These are phyloP conservation scores for Chrysanthemum lavandulifolium DNA, from an alignment of 129 eudicot genomes.

Conservation along the genomic window DNA sequence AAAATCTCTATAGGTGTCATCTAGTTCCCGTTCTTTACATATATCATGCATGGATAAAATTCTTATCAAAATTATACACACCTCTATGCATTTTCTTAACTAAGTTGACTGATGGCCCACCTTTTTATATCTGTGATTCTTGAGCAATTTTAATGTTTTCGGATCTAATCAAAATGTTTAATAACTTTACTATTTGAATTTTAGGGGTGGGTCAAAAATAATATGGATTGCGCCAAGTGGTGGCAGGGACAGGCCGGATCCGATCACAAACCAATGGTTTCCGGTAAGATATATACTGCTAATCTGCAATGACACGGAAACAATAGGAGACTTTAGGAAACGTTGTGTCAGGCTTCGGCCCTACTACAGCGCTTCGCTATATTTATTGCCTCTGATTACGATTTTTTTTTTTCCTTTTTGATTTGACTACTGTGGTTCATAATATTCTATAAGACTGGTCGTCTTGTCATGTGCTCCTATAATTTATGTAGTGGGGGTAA, in stretches of 20 bases:
- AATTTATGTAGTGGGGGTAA: no score
- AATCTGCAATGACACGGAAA: slow-evolving; percentile 1
- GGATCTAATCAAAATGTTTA: not conserved
- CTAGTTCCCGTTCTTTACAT: no score
- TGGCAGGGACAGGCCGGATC: slow-evolving; percentile 98
- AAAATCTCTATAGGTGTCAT: no score
- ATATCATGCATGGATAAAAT: no score
- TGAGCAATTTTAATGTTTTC: no score
- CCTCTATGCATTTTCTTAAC: no score
- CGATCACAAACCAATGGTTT: slow-evolving; percentile 76
- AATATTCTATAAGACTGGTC: not conserved
- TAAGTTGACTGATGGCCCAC: no score
- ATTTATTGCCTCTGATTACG: not conserved
- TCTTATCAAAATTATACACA: no score
- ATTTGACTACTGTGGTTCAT: not conserved
- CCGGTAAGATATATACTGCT: slow-evolving; percentile 56
- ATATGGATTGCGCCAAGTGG: slow-evolving; percentile 99
- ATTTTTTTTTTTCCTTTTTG: not conserved
- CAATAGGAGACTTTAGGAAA: not conserved
- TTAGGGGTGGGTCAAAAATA: slow-evolving; percentile 87
- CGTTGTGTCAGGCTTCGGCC: no score
- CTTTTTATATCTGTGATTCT: no score
- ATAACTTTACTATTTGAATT: slow-evolving; percentile 19
- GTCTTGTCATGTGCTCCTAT: not conserved
- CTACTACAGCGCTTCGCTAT: no score